Evolutionary conservation across 345 rosid genomes (phyloP).

Genomic region (Eucalyptus decipiens): DNA sequence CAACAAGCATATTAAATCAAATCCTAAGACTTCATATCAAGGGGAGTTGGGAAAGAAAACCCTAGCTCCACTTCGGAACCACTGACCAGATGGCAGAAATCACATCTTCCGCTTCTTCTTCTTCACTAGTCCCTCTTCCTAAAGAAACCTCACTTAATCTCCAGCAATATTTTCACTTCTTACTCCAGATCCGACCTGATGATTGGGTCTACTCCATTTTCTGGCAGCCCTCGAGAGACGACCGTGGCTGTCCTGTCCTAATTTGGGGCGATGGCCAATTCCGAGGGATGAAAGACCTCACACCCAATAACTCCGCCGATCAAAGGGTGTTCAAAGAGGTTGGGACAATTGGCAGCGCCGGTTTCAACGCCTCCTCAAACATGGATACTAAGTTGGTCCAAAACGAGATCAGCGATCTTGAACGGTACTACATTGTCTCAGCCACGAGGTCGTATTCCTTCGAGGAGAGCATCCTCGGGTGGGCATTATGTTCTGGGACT

Average conservation of each 20-base stretch:
- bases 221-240: conserved; percentile 36
- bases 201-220: conserved; percentile 57
- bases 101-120: conserved; percentile 8
- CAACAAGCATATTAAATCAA: background rate
- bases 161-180: conserved; percentile 35
- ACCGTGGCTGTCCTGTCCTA: conserved; percentile 8
- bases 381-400: background rate
- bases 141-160: conserved; percentile 12
- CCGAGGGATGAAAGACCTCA: conserved; percentile 6
- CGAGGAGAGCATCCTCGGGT: conserved; percentile 22
- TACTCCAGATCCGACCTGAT: conserved; percentile 28
- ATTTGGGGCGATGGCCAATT: conserved; percentile 39
- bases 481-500: conserved; percentile 14
- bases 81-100: conserved; percentile 8
- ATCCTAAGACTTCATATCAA: background rate
- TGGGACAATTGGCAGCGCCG: background rate
- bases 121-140: conserved; percentile 1
- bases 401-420: conserved; percentile 9
- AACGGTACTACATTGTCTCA: conserved; percentile 33
- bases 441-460: conserved; percentile 11
- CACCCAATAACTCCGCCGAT: background rate
- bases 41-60: background rate
- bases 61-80: background rate
- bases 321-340: background rate
- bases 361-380: background rate